phyloP scores from a whole-genome alignment of 1,139 yeast species.

The Candida dubliniensis region DNA sequence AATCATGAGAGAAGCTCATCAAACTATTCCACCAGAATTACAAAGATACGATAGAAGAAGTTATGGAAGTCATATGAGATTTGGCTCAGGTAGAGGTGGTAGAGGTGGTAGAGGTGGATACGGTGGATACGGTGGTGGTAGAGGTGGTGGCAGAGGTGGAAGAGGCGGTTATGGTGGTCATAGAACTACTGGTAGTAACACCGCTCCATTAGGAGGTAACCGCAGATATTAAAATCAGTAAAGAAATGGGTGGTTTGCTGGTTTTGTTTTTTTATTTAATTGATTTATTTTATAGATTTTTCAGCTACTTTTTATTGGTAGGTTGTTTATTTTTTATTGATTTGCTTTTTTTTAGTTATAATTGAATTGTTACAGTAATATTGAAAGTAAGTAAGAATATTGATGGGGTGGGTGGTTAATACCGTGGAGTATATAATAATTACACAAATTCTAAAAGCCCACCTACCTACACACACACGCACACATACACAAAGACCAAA shows the following conservation, averaged over 20 bases:
- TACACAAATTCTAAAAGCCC: not conserved
- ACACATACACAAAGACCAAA: too few species aligned
- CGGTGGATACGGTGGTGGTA: constrained; percentile 31
- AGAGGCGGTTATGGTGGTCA: constrained; percentile 29
- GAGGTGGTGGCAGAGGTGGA: constrained; percentile 29
- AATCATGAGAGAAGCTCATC: constrained; percentile 94
- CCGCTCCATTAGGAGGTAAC: constrained; percentile 29
- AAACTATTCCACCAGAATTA: constrained; percentile 71
- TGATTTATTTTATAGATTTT: constrained; percentile 2
- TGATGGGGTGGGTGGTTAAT: too few species aligned
- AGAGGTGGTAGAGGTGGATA: constrained; percentile 54
- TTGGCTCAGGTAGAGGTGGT: constrained; percentile 55
- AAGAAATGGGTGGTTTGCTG: not conserved
- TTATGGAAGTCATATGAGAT: constrained; percentile 56
- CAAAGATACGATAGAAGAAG: constrained; percentile 55
- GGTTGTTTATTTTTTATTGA: too few species aligned
- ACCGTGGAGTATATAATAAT: too few species aligned
- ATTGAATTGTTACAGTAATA: too few species aligned
- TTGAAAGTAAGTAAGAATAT: too few species aligned
- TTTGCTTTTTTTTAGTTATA: too few species aligned
- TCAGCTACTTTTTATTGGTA: not conserved
- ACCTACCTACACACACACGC: too few species aligned
- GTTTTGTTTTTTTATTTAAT: constrained; percentile 1
- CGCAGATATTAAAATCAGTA: constrained; percentile 27
- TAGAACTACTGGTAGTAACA: constrained; percentile 33